A percentile compares a stretch with the other conserved stretches of the same genome.
Evolutionary conservation across 331 rosid species (phyloP).

Genomic region (Cucumis variabilis): DNA sequence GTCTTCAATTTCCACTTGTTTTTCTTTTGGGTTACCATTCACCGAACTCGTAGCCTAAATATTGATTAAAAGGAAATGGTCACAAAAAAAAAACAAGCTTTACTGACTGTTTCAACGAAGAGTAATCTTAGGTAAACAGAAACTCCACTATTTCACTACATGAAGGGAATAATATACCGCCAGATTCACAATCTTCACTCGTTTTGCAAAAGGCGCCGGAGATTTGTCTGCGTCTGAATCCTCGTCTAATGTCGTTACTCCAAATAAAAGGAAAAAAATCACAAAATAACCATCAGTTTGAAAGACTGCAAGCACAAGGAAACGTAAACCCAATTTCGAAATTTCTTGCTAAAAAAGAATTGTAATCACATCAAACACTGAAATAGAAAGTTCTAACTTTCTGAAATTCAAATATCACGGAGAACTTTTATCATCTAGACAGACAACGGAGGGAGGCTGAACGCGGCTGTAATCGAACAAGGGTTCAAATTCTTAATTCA

Average conservation of each 20-base stretch:
- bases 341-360: neutral
- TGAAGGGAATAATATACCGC: slow-evolving; percentile 27
- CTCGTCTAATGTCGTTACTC: slow-evolving; percentile 50
- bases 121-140: neutral
- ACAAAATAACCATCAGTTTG: neutral
- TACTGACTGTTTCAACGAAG: neutral
- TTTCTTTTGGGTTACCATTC: slow-evolving; percentile 34
- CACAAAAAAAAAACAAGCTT: neutral
- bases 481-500: slow-evolving; percentile 87
- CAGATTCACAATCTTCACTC: slow-evolving; percentile 42
- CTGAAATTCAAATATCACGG: neutral
- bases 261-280: neutral
- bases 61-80: slow-evolving; percentile 27
- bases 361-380: neutral
- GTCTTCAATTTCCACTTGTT: slow-evolving; percentile 53
- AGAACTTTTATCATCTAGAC: slow-evolving; percentile 59
- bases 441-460: slow-evolving; percentile 54
- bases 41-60: slow-evolving; percentile 51
- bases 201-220: slow-evolving; percentile 47
- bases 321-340: neutral
- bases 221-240: slow-evolving; percentile 39
- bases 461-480: slow-evolving; percentile 91
- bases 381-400: neutral
- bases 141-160: neutral
- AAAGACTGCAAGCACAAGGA: neutral